Evolutionary conservation across 768 basidiomycete genomes (phyloP), one percentile per base, ranked within the genome.

Genomic region (Pisolithus tinctorius): DNA sequence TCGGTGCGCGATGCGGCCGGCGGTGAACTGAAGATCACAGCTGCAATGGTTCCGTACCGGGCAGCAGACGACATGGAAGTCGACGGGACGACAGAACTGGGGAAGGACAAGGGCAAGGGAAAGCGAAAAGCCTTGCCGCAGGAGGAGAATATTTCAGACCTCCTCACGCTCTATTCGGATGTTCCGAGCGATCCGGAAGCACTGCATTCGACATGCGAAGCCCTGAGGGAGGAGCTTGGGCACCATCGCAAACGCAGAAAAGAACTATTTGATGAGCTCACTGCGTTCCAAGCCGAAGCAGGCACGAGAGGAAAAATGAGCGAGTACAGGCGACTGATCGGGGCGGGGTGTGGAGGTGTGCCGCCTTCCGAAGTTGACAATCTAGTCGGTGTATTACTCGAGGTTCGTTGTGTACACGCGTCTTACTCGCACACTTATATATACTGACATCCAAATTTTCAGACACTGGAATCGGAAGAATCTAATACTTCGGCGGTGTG

Each of bases 221-320:
- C 65, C 45, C 66, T 89, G 47, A 73, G 82, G 39, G 80, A 77
- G 54, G 88, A 90, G 49, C 69, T 97, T n/a, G 69, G 68, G 37
- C 77, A 81, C 53, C 77, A 83, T 61, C 73, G 83, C 54, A 82
- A 80, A 62, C 80, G 84, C 56, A 79, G 93, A 63, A 80, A 81
- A 58, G 75, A 74, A 11, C 73, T 82, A 53, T 92, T 96, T 58
- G 84, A 86, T 45, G 80, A 82, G 52, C 74, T 90, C 57, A 88
- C 88, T 10, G 78, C 75, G 29, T 85, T 88, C 68, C 88, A 93
- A 64, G 86, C 90, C 17, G 91, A 94, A 68, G 84, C 88, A 0
- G 94, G 94, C 4, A 96, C 93, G 0, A 83, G 86, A 29, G 90
- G 88, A 38, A 77, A 84, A 55, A 94, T 98, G 83, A 76, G 79